These are phyloP conservation scores for Passalora sequoiae DNA, from an alignment of 2,329 filamentous ascomycete genomes.

Conservation along the genomic window DNA sequence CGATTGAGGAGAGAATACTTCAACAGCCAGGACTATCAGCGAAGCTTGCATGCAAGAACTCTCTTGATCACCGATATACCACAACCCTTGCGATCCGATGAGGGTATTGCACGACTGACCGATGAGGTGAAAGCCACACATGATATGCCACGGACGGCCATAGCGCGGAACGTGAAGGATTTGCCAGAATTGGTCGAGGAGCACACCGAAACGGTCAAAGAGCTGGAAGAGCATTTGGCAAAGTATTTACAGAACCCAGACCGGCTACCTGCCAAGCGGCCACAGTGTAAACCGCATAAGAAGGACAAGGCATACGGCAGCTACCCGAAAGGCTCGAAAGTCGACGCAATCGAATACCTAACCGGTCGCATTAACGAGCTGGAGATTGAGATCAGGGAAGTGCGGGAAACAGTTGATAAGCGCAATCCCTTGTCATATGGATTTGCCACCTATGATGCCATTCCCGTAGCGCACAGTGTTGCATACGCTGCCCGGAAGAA, in stretches of 20 bases:
- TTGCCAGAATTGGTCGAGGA: constrained; percentile 79
- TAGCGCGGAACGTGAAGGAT: constrained; percentile 88
- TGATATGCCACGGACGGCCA: constrained; percentile 70
- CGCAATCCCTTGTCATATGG: constrained; percentile 86
- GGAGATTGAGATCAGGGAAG: constrained; percentile 77
- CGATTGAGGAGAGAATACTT: constrained; percentile 73
- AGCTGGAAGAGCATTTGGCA: constrained; percentile 76
- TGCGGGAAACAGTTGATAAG: constrained; percentile 75
- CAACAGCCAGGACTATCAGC: constrained; percentile 79
- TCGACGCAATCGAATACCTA: constrained; percentile 92
- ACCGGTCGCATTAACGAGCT: constrained; percentile 77
- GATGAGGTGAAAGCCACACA: constrained; percentile 74
- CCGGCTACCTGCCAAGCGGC: constrained; percentile 69
- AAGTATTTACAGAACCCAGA: constrained; percentile 87
- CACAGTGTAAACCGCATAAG: constrained; percentile 73
- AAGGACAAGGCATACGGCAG: constrained; percentile 69
- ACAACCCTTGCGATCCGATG: constrained; percentile 68
- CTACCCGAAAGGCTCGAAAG: constrained; percentile 65
- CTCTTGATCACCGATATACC: constrained; percentile 77
- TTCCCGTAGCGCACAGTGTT: constrained; percentile 80
- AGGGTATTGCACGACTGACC: constrained; percentile 79
- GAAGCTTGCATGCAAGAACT: constrained; percentile 69
- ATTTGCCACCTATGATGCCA: constrained; percentile 88
- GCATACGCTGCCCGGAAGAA: constrained; percentile 77
- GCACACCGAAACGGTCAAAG: constrained; percentile 73